phyloP scores from a whole-genome alignment of 2,329 filamentous ascomycete species.

The Cadophora sp. region DNA sequence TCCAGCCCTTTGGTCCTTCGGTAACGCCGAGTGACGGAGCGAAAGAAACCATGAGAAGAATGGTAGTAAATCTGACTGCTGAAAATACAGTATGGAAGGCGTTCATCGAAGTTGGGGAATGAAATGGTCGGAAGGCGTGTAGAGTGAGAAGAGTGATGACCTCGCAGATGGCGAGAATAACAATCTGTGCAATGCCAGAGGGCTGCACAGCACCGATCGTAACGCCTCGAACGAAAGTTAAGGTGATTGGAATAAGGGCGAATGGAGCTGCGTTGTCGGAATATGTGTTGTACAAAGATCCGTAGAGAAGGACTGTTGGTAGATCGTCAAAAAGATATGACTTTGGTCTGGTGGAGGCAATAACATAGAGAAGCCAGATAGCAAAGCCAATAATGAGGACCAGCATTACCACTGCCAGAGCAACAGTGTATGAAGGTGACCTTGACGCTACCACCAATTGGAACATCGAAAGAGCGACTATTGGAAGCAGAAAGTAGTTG shows the following conservation, averaged over 20 bases:
- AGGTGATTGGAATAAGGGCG: constrained; percentile 82
- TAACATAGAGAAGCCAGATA: constrained; percentile 80
- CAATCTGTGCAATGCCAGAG: constrained; percentile 90
- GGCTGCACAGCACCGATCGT: constrained; percentile 92
- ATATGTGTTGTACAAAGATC: constrained; percentile 96
- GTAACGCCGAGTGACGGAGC: constrained; percentile 81
- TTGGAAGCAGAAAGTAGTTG: constrained; percentile 89
- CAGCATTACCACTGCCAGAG: constrained; percentile 76
- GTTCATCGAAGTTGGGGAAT: constrained; percentile 95
- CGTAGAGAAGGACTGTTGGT: constrained; percentile 86
- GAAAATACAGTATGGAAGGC: constrained; percentile 90
- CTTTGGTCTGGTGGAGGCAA: constrained; percentile 80
- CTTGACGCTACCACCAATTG: constrained; percentile 79
- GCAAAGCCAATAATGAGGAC: constrained; percentile 75
- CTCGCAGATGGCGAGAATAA: constrained; percentile 92
- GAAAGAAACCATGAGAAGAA: constrained; percentile 82
- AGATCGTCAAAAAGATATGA: constrained; percentile 93
- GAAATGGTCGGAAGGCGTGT: constrained; percentile 89
- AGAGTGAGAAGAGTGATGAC: constrained; percentile 87
- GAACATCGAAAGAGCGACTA: constrained; percentile 87
- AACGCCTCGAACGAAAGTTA: constrained; percentile 86
- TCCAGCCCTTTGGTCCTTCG: constrained; percentile 87
- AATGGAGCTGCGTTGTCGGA: constrained; percentile 92
- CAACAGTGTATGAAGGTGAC: constrained; percentile 75
- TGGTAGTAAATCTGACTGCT: constrained; percentile 74